Evolutionary conservation across 75 land plant species (phyloP).

Genomic region (Ceratopteris richardii): DNA sequence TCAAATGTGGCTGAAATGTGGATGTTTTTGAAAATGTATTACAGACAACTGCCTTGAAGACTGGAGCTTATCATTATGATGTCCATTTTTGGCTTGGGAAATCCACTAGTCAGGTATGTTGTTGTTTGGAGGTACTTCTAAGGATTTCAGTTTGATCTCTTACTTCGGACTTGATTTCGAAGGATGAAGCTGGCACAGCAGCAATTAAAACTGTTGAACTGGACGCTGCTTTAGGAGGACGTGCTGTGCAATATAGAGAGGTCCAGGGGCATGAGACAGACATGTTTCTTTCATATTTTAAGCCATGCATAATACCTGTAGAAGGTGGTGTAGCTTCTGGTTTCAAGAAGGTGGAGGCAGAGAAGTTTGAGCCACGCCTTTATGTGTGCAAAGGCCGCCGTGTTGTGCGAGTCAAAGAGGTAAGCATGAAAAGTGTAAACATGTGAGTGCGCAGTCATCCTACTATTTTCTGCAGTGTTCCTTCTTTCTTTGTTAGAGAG

Average conservation of each 20-base stretch:
- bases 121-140: not conserved
- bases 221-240: conserved; percentile 78
- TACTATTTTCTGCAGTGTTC: not conserved
- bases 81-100: conserved; percentile 88
- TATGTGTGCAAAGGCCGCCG: conserved; percentile 67
- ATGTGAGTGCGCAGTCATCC: not conserved
- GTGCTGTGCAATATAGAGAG: conserved; percentile 79
- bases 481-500: too few species aligned
- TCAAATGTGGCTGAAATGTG: too few species aligned
- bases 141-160: not conserved
- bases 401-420: conserved; percentile 65
- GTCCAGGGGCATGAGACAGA: conserved; percentile 76
- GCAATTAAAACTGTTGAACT: conserved; percentile 85
- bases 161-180: not conserved
- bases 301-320: conserved; percentile 73
- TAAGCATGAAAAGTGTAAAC: conserved; percentile 10
- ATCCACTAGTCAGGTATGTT: conserved; percentile 65
- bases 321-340: conserved; percentile 89
- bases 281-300: conserved; percentile 78
- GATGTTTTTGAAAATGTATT: not conserved
- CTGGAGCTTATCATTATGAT: conserved; percentile 62
- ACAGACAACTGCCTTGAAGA: conserved; percentile 61
- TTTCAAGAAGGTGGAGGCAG: conserved; percentile 57
- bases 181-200: conserved; percentile 94
- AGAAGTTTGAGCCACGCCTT: conserved; percentile 60